Percentiles rank a stretch among this genome's conserved stretches.
phyloP scores from a whole-genome alignment of 169 alveolate genomes.

The Theileria sp. region DNA sequence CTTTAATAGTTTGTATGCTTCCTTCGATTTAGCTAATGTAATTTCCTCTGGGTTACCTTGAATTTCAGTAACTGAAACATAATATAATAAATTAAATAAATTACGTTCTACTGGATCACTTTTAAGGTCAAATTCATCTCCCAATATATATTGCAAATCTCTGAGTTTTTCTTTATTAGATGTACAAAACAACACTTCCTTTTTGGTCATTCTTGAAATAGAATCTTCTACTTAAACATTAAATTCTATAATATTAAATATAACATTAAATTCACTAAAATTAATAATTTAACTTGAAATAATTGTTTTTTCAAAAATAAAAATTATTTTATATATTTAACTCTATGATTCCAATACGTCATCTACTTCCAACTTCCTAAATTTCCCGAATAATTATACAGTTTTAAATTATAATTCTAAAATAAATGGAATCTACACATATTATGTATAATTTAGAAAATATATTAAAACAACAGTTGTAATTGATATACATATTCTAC shows the following conservation, averaged over 20 bases:
- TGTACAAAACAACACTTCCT: conserved; percentile 33
- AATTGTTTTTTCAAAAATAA: background rate
- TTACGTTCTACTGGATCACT: conserved; percentile 34
- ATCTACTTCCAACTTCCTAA: background rate
- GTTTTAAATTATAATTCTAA: background rate
- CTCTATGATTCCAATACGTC: background rate
- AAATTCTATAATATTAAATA: background rate
- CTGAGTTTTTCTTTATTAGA: conserved; percentile 30
- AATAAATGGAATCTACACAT: background rate
- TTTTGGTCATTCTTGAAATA: conserved; percentile 12
- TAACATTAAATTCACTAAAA: background rate
- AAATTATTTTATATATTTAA: background rate
- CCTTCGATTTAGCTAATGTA: conserved; percentile 27
- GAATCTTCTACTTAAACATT: background rate
- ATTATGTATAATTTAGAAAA: background rate
- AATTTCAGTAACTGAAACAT: conserved; percentile 46
- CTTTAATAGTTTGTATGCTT: conserved; percentile 50
- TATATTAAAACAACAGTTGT: background rate
- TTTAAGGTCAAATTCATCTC: conserved; percentile 47
- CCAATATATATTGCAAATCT: conserved; percentile 43
- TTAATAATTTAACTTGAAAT: background rate
- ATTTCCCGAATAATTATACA: background rate
- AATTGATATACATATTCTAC: conserved; percentile 32
- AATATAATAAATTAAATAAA: background rate
- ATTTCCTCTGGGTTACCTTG: conserved; percentile 62